Evolutionary conservation across 2,329 filamentous ascomycete genomes (phyloP).

Genomic region (Karstenula rhodostoma): DNA sequence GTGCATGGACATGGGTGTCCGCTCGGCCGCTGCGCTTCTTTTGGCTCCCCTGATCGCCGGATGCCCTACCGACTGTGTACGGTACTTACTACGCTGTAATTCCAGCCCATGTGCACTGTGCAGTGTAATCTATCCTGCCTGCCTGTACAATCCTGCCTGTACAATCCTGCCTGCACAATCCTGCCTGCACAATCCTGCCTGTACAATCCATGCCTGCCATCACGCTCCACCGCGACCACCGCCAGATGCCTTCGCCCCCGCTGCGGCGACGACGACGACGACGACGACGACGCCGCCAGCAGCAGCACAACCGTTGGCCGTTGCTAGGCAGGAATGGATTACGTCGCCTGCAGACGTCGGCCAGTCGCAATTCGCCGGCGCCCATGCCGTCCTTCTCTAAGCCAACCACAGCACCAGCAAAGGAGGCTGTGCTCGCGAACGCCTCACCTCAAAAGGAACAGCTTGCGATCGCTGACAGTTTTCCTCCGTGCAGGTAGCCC

Average conservation of each 20-base stretch:
- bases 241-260: too few species aligned
- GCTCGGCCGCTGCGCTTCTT: conserved; percentile 10
- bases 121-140: conserved; percentile 3
- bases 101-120: too few species aligned
- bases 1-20: conserved; percentile 7
- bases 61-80: neutral
- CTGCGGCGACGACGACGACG: neutral
- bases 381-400: neutral
- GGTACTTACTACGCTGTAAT: neutral
- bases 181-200: neutral
- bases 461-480: conserved; percentile 6
- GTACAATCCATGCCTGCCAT: neutral
- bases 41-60: conserved; percentile 6
- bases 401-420: conserved; percentile 1
- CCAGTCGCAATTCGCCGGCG: neutral
- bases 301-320: neutral
- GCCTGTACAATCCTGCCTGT: too few species aligned
- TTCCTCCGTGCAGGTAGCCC: neutral
- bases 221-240: neutral
- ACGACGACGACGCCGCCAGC: neutral
- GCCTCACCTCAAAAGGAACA: conserved; percentile 4
- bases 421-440: conserved; percentile 10
- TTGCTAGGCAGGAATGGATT: conserved; percentile 6
- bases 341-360: conserved; percentile 10
- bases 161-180: neutral